phyloP scores from a whole-genome alignment of 805 yeast genomes.

The Metschnikowia rubicola region DNA sequence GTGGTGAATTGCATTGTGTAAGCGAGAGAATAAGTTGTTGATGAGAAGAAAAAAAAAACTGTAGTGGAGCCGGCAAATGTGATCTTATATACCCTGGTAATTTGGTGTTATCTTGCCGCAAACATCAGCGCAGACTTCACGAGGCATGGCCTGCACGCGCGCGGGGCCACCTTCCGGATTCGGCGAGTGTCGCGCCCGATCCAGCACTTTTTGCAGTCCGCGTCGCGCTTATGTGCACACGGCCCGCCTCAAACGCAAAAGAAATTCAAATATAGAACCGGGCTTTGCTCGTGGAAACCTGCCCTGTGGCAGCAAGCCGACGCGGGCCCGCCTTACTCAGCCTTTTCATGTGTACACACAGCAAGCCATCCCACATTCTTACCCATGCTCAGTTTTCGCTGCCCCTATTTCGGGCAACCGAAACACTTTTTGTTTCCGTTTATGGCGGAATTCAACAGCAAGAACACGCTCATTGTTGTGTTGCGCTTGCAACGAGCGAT shows the following conservation, averaged over 20 bases:
- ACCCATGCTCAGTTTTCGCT: too few relatives aligned
- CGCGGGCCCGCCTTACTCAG: too few relatives aligned
- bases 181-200: background rate
- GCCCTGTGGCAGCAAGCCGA: background rate
- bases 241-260: background rate
- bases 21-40: conserved; percentile 14
- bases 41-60: background rate
- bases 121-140: background rate
- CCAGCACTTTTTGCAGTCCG: background rate
- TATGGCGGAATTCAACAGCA: too few relatives aligned
- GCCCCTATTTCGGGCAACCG: too few relatives aligned
- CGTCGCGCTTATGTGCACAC: background rate
- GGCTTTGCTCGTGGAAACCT: background rate
- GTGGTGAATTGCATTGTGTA: conserved; percentile 22
- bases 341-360: too few relatives aligned
- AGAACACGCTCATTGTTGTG: too few relatives aligned
- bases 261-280: too few relatives aligned
- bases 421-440: too few relatives aligned
- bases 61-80: background rate
- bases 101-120: background rate
- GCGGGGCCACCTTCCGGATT: conserved; percentile 1
- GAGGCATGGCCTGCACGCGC: background rate
- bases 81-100: background rate
- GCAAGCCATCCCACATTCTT: too few relatives aligned
- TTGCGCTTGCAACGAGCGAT: too few relatives aligned